Base-by-base conservation (phyloP, 768 basidiomycete species). In the Clavaria fumosa region DNA sequence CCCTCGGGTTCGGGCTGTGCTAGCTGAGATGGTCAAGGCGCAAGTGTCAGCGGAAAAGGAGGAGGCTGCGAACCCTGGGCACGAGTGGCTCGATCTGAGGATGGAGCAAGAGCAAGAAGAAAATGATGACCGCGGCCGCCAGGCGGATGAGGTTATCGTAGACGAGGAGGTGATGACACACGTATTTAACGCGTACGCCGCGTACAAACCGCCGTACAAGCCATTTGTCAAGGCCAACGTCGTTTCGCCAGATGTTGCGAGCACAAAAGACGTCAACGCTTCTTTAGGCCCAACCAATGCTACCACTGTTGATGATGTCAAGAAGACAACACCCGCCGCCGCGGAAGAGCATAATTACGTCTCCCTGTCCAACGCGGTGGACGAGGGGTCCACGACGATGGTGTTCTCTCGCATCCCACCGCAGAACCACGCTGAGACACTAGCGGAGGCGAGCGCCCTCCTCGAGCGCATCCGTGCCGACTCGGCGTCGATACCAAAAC, bases 151-250 rank as follows among this genome's bases (percentile, higher is more conserved):
- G 7, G 33, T 52, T 23, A 48, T 41, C n/a, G 44, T 38, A 5
- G 67, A 82, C 43, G 77, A 81, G 39, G 70, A 77, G 44, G 60
- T 80, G 30, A 77, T 95, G 76, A 67, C 69, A 49, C 80, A 84
- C 47, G 56, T 91, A 21, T 90, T 96, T 56, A 80, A 91, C 55
- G 66, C 85, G 0, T 95, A 96, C 57, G 75, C 85, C 0, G 60
- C 80, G 3, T 90, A 88, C 58, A 64, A 61, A 27, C 76, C 81
- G 2, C 75, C 81, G 0, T 78, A 88, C 54, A 61, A 53, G 34
- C n/a, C n/a, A n/a, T n/a, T n/a, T n/a, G n/a, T n/a, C n/a, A 64
- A 78, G 33, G 55, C 59, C 3, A 54, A 62, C 9, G 67, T 73
- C 7, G 53, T 66, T 6, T 57, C 61, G 7, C 41, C 44, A 3